Base-by-base conservation (phyloP, 2,329 filamentous ascomycete genomes). In the Fusarium bactridioides region DNA sequence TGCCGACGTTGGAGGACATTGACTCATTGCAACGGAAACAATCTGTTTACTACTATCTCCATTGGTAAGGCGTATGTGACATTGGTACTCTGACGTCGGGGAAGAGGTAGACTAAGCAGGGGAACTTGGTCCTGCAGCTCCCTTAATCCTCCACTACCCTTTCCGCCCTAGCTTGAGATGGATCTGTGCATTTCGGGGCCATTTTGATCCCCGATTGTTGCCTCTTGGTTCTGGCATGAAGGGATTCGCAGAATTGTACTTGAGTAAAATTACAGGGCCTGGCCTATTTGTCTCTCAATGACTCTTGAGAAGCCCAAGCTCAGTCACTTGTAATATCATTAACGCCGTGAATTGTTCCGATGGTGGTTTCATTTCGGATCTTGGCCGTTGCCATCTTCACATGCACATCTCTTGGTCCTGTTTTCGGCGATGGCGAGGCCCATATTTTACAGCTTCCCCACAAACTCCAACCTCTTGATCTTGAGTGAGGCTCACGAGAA, bases 51-150 rank as follows among this genome's bases (percentile, higher is more conserved):
- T 15, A 23, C 7, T 23, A 33, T 50, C 47, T 50, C 47, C 47
- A 48, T 48, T 15, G 31, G 27, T 18, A 48, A 48, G 45, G 21
- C 27, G 27, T 50, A n/a, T 35, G 12, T 51, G 31, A 25, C 31
- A 35, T 38, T 54, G 19, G 47, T 47, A 51, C 63, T 33, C 41
- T 48, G 35, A 56, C 48, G 59, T 57, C 18, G 63, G 43, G 40
- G 25, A 53, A 29, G 67, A 48, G 44, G 55, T 33, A 21, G 18
- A 45, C 44, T 45, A 40, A 38, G 65, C 65, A 16, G 47, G 67
- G 55, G 67, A 67, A 67, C 37, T 12, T 61, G 23, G 13, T 69
- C 65, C 54, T 69, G 60, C 65, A 69, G 47, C 16, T 50, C 29
- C 29, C 21, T 50, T 50, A 33, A 50, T 50, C 47, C 47, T 50